Evolutionary conservation across 1,284 basidiomycete genomes (phyloP).

Genomic region (Porodaedalea pini): DNA sequence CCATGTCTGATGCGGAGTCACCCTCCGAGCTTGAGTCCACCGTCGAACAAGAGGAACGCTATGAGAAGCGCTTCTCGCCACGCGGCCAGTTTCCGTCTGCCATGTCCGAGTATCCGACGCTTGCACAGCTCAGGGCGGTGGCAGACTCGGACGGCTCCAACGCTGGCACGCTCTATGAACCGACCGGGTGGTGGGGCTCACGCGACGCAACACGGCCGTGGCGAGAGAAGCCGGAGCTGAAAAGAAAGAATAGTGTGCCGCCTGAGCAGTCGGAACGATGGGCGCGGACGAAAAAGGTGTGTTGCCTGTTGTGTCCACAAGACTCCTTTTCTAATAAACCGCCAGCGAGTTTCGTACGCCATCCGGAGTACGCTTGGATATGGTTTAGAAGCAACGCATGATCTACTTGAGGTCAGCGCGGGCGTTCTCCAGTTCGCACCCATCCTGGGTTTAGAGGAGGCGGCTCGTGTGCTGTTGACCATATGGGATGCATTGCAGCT

Average conservation of each 20-base stretch:
- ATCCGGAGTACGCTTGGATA: constrained; percentile 45
- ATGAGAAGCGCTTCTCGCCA: neutral
- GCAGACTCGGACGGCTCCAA: neutral
- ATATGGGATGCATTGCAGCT: constrained; percentile 60
- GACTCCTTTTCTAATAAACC: neutral
- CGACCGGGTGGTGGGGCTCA: constrained; percentile 30
- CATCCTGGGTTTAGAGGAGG: constrained; percentile 50
- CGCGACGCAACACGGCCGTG: constrained; percentile 31
- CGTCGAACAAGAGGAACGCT: neutral
- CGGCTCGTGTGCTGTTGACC: constrained; percentile 47
- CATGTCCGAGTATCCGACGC: constrained; percentile 9
- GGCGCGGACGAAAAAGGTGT: constrained; percentile 44
- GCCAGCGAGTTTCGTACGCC: constrained; percentile 8
- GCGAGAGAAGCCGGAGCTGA: constrained; percentile 26
- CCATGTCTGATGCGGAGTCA: constrained; percentile 15
- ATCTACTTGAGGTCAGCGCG: constrained; percentile 41
- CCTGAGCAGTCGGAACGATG: constrained; percentile 49
- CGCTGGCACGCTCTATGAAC: neutral
- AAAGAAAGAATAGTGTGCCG: constrained; percentile 37
- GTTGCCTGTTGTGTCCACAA: constrained; percentile 23
- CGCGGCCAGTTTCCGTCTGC: neutral
- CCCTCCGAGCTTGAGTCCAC: neutral
- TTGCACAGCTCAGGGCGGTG: neutral
- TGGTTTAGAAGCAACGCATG: constrained; percentile 41
- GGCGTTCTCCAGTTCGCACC: constrained; percentile 55